Evolutionary conservation across 257 asterid species (phyloP), one percentile per base, ranked within the genome.

Genomic region (Gardenia jasminoides): DNA sequence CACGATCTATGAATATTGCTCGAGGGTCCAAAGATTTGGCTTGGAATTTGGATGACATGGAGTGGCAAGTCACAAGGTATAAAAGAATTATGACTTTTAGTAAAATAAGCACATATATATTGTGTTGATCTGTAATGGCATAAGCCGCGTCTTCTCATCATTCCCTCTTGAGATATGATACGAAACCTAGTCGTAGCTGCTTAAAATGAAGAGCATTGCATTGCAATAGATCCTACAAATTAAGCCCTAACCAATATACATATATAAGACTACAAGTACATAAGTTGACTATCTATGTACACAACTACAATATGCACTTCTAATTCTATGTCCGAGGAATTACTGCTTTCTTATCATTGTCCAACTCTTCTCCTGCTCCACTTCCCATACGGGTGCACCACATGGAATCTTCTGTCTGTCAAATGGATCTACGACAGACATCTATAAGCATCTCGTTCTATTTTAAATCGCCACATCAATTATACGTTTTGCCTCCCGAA

Each of bases 391-490:
- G 68, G 69, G 56, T 56, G 69, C 79, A 11, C 71, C 50, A 9
- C 28, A 12, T 76, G 13, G 3, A 28, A 33, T 65, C 47, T 28
- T 43, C n/a, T 15, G 15, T 65, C 30, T 30, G 79, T 71, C 65
- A 54, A 50, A 61, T 10, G 43, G 33, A 70, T 26, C 44, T 33
- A 20, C 41, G 71, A 64, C 66, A 76, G 70, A 67, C 28, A 69
- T 16, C 36, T 22, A 44, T 44, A 74, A 31, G 76, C 1, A 56
- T 28, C 44, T 75, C 36, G 28, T 80, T 43, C 15, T 26, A 72
- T 43, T 56, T 33, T 36, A 61, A 93, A 76, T 92, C 88, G 41
- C 97, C 93, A 67, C 99, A 96, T 82, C 99, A 96, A 24, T 67
- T 52, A 1, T 88, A 1, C 87, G 91, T 67, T 89, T 89, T 47